A percentile compares a stretch with the other conserved stretches of the same genome.
phyloP scores from a whole-genome alignment of 768 basidiomycete species.

The Suillus placidus region DNA sequence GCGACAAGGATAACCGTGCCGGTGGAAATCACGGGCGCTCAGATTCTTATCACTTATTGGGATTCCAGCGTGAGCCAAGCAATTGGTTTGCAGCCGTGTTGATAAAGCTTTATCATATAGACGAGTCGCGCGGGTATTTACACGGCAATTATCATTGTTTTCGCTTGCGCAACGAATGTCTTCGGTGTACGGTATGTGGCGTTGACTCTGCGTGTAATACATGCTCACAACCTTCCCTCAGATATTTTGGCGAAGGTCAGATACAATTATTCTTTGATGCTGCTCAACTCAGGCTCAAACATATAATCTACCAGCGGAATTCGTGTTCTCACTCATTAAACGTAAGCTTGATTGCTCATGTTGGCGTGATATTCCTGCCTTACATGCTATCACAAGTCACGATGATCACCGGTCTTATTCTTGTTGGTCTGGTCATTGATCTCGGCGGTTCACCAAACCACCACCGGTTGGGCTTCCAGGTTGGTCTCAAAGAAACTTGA shows the following conservation, averaged over 20 bases:
- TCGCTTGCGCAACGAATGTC: conserved; percentile 65
- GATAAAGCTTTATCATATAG: conserved; percentile 29
- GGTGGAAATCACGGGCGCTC: conserved; percentile 75
- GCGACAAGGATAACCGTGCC: conserved; percentile 57
- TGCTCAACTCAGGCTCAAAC: neutral
- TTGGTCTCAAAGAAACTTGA: conserved; percentile 29
- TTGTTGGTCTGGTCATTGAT: conserved; percentile 68
- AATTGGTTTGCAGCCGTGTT: conserved; percentile 1
- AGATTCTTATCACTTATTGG: conserved; percentile 75
- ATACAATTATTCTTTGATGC: conserved; percentile 13
- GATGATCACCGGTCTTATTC: conserved; percentile 62
- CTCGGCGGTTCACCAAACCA: conserved; percentile 76
- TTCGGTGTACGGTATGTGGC: conserved; percentile 61
- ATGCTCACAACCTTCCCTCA: conserved; percentile 19
- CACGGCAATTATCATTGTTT: conserved; percentile 57
- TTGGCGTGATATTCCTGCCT: neutral
- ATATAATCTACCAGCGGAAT: conserved; percentile 49
- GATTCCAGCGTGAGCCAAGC: conserved; percentile 51
- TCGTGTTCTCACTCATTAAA: conserved; percentile 67
- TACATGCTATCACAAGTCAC: conserved; percentile 40
- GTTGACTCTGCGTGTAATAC: neutral
- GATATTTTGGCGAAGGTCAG: conserved; percentile 67
- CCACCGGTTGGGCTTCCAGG: conserved; percentile 69
- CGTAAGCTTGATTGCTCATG: conserved; percentile 37
- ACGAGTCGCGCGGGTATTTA: conserved; percentile 54